Base-by-base conservation (phyloP, 2,329 filamentous ascomycete species). In the Fusarium sp. region DNA sequence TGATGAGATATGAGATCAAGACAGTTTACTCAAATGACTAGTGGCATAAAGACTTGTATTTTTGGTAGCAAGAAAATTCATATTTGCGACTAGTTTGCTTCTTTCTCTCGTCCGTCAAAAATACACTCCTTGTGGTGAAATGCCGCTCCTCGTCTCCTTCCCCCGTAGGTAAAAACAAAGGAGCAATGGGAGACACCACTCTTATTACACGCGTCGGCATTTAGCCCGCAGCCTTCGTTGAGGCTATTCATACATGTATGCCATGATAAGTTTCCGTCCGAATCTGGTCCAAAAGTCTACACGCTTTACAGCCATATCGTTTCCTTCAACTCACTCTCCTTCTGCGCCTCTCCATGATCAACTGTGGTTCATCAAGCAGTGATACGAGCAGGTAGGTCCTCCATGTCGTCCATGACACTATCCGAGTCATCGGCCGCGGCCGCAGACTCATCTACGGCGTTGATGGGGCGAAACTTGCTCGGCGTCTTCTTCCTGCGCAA, bases 401-500 rank as follows among this genome's bases (percentile, higher is more conserved):
- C 81, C 82, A 84, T 83, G 44, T 83, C 82, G 36, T 83, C 81
- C 80, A 83, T 82, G 13, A 76, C 76, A 39, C 79, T 81, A 23
- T 79, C 78, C 6, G 75, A 78, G 13, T 70, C 73, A 12, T 74
- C 69, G n/a, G 65, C 62, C 10, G 37, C 31, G 12, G 46, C 62
- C 10, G 37, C 31, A 11, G 46, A 56, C 34, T 65, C 64, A 16
- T 62, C 70, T 16, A 51, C 54, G 3, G 58, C 59, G 3, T 62
- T 50, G 31, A 65, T 56, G 18, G 77, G 65, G 48, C 73, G 77
- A 61, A 74, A 75, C 61, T 75, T 79, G 61, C 67, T 74, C 16
- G 77, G 75, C 30, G 72, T 77, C 71, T 71, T 77, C 58, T 66
- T 73, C 67, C 71, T 76, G 37, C 74, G 72, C 43, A 67, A 59